Evolutionary conservation across 2,329 filamentous ascomycete species (phyloP).

Genomic region (Fusarium siculi): DNA sequence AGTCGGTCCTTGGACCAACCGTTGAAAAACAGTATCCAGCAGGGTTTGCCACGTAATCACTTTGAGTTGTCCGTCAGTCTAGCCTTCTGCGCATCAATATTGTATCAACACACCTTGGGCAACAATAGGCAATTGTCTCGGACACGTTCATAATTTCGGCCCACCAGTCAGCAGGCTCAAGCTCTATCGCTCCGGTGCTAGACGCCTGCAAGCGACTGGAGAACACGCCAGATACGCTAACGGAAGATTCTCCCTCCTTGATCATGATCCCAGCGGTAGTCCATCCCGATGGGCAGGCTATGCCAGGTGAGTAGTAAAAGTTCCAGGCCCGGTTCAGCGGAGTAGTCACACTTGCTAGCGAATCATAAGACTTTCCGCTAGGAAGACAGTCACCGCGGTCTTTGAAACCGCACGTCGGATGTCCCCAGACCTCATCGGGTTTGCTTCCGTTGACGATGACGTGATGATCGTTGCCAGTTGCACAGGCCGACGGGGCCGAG

Average conservation of each 20-base stretch:
- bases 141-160: not conserved
- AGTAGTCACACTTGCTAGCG: fast-evolving
- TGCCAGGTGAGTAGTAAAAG: not conserved
- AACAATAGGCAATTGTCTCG: slow-evolving; percentile 2
- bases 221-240: not conserved
- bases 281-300: slow-evolving; percentile 3
- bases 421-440: fast-evolving
- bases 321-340: not conserved
- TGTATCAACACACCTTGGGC: not conserved
- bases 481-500: not conserved
- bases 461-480: not conserved
- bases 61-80: not conserved
- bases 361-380: not conserved
- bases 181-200: not conserved
- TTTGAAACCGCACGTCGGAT: not conserved
- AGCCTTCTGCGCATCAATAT: fast-evolving
- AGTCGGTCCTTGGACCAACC: not conserved
- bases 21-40: not conserved
- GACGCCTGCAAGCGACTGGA: not conserved
- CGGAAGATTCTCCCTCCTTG: fast-evolving
- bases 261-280: not conserved
- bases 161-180: not conserved
- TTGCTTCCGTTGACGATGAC: not conserved
- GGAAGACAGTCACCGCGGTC: not conserved
- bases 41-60: not conserved